A percentile compares a stretch with the other conserved stretches of the same genome.
Conservation (phyloP, 2,329 filamentous ascomycete genomes). For the Kalmusia sp. region DNA sequence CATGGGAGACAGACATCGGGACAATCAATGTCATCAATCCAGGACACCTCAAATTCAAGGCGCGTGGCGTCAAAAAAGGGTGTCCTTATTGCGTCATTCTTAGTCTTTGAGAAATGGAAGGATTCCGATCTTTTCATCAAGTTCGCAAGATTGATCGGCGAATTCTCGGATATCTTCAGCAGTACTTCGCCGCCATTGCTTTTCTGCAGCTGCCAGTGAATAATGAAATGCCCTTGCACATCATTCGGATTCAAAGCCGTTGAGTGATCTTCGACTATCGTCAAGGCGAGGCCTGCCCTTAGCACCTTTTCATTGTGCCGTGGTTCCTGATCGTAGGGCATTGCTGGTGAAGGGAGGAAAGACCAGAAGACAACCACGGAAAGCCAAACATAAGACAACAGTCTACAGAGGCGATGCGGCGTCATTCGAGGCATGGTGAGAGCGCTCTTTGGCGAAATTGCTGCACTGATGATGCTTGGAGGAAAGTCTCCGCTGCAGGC, state of each 20-base stretch:
- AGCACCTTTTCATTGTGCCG: slow-evolving; percentile 11
- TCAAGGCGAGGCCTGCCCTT: slow-evolving; percentile 5
- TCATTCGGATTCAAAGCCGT: neutral
- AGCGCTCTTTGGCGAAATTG: neutral
- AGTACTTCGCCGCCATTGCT: neutral
- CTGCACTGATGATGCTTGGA: neutral
- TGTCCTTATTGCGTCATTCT: slow-evolving; percentile 2
- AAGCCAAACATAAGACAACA: slow-evolving; percentile 10
- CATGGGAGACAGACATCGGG: slow-evolving; percentile 14
- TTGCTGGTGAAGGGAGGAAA: slow-evolving; percentile 11
- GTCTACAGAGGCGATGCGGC: slow-evolving; percentile 6
- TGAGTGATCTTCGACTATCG: slow-evolving; percentile 7
- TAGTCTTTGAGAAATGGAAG: slow-evolving; percentile 1
- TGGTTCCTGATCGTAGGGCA: slow-evolving; percentile 6
- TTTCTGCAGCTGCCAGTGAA: slow-evolving; percentile 2
- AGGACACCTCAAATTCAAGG: neutral
- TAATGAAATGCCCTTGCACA: slow-evolving; percentile 4
- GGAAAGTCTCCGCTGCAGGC: too few relatives aligned
- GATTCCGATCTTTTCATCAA: slow-evolving; percentile 1
- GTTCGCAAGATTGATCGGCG: slow-evolving; percentile 1
- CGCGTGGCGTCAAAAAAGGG: slow-evolving; percentile 9
- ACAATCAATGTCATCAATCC: neutral
- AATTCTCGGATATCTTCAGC: neutral
- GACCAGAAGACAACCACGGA: slow-evolving; percentile 11
- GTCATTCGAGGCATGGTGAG: slow-evolving; percentile 14